These are phyloP conservation scores for Lactarius sp. DNA, from an alignment of 768 basidiomycete species.

Conservation along the genomic window DNA sequence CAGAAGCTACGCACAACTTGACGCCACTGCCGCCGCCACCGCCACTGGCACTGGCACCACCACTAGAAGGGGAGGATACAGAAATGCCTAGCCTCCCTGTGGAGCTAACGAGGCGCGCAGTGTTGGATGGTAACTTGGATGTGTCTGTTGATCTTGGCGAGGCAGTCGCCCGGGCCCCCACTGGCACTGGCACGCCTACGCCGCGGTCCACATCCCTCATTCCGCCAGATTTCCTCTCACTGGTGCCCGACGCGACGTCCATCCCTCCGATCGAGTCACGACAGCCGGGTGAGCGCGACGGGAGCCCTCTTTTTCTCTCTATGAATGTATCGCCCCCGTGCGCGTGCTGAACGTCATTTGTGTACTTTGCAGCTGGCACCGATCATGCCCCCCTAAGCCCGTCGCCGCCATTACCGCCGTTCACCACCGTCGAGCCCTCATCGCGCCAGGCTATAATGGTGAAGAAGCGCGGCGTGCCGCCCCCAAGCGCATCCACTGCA, in stretches of 20 bases:
- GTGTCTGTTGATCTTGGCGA: constrained; percentile 15
- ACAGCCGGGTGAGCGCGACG: background rate
- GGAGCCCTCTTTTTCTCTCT: background rate
- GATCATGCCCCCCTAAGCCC: background rate
- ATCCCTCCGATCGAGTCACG: background rate
- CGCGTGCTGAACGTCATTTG: background rate
- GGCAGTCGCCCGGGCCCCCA: constrained; percentile 2
- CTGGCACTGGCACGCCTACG: background rate
- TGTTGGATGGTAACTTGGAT: constrained; percentile 6
- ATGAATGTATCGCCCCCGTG: background rate
- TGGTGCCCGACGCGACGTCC: background rate
- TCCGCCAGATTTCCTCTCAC: background rate
- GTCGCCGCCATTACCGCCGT: background rate
- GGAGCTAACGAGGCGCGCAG: background rate
- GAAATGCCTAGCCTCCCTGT: background rate
- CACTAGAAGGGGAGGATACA: background rate
- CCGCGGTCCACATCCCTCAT: background rate
- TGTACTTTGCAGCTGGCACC: background rate
- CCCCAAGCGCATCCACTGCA: background rate
- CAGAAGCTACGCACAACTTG: background rate
- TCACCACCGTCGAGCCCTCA: background rate
- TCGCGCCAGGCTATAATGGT: constrained; percentile 1
- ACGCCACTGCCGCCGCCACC: background rate
- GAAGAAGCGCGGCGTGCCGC: constrained; percentile 4
- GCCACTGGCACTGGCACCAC: background rate